phyloP scores from a whole-genome alignment of 129 eudicot genomes.

The Logfia minima region DNA sequence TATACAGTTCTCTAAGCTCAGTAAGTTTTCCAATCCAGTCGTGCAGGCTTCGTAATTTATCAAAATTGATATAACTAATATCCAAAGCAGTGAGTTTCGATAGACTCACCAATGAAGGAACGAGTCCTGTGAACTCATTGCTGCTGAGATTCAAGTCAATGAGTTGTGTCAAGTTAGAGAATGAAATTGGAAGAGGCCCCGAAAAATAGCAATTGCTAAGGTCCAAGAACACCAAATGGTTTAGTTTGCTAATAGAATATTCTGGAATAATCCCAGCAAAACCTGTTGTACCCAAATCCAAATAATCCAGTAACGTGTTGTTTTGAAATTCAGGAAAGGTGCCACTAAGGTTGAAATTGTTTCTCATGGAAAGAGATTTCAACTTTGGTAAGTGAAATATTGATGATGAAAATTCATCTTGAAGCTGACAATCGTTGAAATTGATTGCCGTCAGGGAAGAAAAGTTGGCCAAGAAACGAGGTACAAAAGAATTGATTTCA shows the following conservation, averaged over 20 bases:
- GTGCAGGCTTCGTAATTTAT: background rate
- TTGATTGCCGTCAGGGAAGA: constrained; percentile 14
- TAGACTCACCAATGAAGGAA: constrained; percentile 25
- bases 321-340: constrained; percentile 25
- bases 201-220: constrained; percentile 11
- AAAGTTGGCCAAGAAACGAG: constrained; percentile 19
- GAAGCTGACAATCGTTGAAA: constrained; percentile 3
- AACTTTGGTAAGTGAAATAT: constrained; percentile 30
- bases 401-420: constrained; percentile 15
- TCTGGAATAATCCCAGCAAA: constrained; percentile 30
- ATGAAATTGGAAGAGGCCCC: constrained; percentile 18
- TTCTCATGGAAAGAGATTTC: constrained; percentile 2
- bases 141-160: background rate
- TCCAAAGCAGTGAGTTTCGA: background rate
- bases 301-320: constrained; percentile 5
- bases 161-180: constrained; percentile 37
- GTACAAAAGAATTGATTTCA: constrained; percentile 15
- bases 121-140: background rate
- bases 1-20: background rate
- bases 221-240: background rate
- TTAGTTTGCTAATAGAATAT: constrained; percentile 24
- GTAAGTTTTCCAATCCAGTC: constrained; percentile 18
- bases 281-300: background rate
- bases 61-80: background rate
- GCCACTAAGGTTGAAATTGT: constrained; percentile 28